These are phyloP conservation scores for Jackrogersella multiformis DNA, from an alignment of 495 filamentous ascomycete genomes.

Conservation along the genomic window DNA sequence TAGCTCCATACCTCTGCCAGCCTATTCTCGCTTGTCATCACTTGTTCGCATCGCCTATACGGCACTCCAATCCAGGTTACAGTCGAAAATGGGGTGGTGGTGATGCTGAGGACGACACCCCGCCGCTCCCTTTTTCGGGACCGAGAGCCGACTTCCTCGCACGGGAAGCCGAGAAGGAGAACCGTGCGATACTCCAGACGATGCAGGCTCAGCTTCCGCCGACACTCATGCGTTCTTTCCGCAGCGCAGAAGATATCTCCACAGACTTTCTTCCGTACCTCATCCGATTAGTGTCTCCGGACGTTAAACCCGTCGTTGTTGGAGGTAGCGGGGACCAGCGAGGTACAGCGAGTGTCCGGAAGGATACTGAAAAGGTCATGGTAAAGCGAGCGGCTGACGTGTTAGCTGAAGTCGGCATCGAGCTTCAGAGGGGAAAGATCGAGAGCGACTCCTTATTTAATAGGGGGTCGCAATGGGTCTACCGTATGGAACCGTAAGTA, in stretches of 20 bases:
- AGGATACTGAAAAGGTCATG: conserved; percentile 81
- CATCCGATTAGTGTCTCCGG: conserved; percentile 81
- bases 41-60: conserved; percentile 77
- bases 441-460: conserved; percentile 63
- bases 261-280: conserved; percentile 87
- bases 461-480: conserved; percentile 75
- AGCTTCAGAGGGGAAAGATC: conserved; percentile 82
- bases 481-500: conserved; percentile 93
- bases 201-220: conserved; percentile 66
- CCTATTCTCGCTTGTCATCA: conserved; percentile 90
- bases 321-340: conserved; percentile 72
- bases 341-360: conserved; percentile 81
- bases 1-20: conserved; percentile 83
- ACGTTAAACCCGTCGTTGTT: conserved; percentile 91
- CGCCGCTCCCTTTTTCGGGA: conserved; percentile 77
- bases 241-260: conserved; percentile 74
- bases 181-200: conserved; percentile 62
- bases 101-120: conserved; percentile 63
- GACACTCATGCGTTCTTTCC: conserved; percentile 76
- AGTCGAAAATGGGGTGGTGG: conserved; percentile 53
- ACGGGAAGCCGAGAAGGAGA: conserved; percentile 75
- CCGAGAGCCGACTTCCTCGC: conserved; percentile 81
- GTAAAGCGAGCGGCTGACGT: conserved; percentile 80
- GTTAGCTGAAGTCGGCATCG: conserved; percentile 80
- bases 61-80: conserved; percentile 48